Conservation (phyloP, 2,329 filamentous ascomycete species). For the Bertia moriformis region DNA sequence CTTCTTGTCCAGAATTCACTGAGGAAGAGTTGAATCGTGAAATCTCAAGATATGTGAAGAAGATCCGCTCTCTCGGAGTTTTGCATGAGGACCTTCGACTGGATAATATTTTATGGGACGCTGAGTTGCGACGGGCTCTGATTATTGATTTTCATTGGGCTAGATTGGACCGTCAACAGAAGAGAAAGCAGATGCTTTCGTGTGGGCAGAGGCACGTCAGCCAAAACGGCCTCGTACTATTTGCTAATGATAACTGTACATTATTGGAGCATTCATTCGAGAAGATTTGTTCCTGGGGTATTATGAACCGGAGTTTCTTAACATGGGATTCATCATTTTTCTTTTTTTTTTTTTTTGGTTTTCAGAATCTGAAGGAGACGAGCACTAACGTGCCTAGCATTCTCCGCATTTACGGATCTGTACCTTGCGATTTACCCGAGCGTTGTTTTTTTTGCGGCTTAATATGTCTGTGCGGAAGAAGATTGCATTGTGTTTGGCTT, state of each 20-base stretch:
- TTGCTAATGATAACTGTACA: too few species aligned
- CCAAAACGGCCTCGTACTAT: too few species aligned
- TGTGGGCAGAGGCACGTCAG: too few species aligned
- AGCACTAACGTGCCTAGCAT: too few species aligned
- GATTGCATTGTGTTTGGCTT: neutral
- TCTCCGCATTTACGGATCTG: slow-evolving; percentile 21
- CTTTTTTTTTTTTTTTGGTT: too few species aligned
- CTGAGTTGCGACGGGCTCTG: neutral
- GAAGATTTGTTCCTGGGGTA: too few species aligned
- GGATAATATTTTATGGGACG: neutral
- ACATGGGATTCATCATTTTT: too few species aligned
- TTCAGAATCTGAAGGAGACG: too few species aligned
- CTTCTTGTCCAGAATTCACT: neutral
- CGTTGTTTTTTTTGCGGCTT: neutral
- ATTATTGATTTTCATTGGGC: neutral
- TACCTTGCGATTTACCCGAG: too few species aligned
- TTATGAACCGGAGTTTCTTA: too few species aligned
- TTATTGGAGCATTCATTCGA: too few species aligned
- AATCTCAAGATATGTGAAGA: neutral
- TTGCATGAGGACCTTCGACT: neutral
- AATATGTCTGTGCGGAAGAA: neutral
- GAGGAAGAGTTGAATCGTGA: neutral
- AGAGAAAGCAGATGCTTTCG: neutral
- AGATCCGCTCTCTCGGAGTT: neutral
- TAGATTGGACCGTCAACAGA: neutral